A percentile compares a stretch with the other conserved stretches of the same genome.
Conservation (phyloP, 768 basidiomycete species). For the Boletales sp. region DNA sequence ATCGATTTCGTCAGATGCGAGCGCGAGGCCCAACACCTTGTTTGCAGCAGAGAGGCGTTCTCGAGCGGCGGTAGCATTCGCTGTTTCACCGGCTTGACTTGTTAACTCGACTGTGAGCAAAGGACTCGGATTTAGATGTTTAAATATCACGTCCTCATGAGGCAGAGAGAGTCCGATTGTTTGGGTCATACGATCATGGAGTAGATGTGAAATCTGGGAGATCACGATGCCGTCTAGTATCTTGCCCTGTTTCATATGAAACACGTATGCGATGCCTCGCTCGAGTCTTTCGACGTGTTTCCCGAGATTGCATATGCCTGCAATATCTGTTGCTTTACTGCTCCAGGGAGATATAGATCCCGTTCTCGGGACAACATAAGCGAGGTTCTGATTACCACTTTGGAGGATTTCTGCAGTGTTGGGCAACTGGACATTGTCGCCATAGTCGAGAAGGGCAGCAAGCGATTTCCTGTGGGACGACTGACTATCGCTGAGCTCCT, state of each 20-base stretch:
- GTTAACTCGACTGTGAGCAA: constrained; percentile 68
- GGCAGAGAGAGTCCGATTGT: constrained; percentile 59
- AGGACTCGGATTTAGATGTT: constrained; percentile 59
- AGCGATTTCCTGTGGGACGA: constrained; percentile 54
- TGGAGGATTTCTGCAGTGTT: constrained; percentile 37
- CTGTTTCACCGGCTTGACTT: constrained; percentile 17
- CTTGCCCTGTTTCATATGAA: constrained; percentile 44
- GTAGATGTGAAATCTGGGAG: constrained; percentile 55
- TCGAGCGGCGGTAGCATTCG: constrained; percentile 42
- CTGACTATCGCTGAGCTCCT: constrained; percentile 40
- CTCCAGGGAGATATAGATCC: constrained; percentile 99
- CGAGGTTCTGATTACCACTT: constrained; percentile 36
- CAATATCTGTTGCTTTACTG: constrained; percentile 96
- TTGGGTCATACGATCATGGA: constrained; percentile 99
- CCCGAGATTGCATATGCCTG: constrained; percentile 79
- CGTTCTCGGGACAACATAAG: constrained; percentile 76
- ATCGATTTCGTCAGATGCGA: constrained; percentile 84
- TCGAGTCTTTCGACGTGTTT: constrained; percentile 76
- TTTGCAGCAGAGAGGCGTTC: constrained; percentile 74
- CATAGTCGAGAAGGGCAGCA: constrained; percentile 76
- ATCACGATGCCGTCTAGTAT: constrained; percentile 46
- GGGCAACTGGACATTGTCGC: constrained; percentile 62
- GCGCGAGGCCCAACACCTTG: constrained; percentile 81
- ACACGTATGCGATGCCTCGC: constrained; percentile 70
- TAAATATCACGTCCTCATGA: constrained; percentile 52